phyloP scores from a whole-genome alignment of 2,329 filamentous ascomycete species.

The Albifimbria verrucaria region DNA sequence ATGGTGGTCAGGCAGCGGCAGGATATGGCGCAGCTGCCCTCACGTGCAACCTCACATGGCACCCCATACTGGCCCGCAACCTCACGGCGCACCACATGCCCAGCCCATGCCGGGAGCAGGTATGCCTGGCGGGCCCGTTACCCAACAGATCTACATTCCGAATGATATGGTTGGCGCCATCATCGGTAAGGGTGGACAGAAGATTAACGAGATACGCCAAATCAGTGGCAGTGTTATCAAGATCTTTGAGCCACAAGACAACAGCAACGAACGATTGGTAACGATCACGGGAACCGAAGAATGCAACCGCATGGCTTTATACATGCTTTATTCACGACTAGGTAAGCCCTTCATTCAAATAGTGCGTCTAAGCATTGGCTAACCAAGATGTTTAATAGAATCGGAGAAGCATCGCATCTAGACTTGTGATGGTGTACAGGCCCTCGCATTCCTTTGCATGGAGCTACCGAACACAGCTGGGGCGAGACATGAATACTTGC shows the following conservation, averaged over 20 bases:
- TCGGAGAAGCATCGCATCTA: slow-evolving; percentile 44
- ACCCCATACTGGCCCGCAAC: slow-evolving; percentile 54
- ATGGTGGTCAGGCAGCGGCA: slow-evolving; percentile 65
- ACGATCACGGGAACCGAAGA: slow-evolving; percentile 97
- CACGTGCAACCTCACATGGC: slow-evolving; percentile 68
- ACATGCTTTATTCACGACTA: slow-evolving; percentile 97
- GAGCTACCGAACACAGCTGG: too few relatives aligned
- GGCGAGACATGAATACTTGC: too few relatives aligned
- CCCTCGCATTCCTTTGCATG: too few relatives aligned
- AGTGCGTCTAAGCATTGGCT: slow-evolving; percentile 22
- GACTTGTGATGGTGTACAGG: too few relatives aligned
- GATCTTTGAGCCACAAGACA: slow-evolving; percentile 99
- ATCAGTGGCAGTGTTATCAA: slow-evolving; percentile 98
- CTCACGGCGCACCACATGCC: slow-evolving; percentile 63
- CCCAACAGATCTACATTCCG: slow-evolving; percentile 97
- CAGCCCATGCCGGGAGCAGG: slow-evolving; percentile 67
- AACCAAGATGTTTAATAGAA: slow-evolving; percentile 25
- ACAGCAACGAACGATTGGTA: slow-evolving; percentile 95
- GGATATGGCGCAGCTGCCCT: slow-evolving; percentile 74
- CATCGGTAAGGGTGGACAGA: slow-evolving; percentile 95
- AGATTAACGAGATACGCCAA: slow-evolving; percentile 99
- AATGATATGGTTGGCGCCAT: slow-evolving; percentile 99
- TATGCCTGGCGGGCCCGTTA: slow-evolving; percentile 64
- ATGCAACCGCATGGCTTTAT: slow-evolving; percentile 99
- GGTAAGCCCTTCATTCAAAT: slow-evolving; percentile 51